A percentile compares a stretch with the other conserved stretches of the same genome.
phyloP scores from a whole-genome alignment of 2,329 filamentous ascomycete species.

The Pseudogymnoascus pannorum region DNA sequence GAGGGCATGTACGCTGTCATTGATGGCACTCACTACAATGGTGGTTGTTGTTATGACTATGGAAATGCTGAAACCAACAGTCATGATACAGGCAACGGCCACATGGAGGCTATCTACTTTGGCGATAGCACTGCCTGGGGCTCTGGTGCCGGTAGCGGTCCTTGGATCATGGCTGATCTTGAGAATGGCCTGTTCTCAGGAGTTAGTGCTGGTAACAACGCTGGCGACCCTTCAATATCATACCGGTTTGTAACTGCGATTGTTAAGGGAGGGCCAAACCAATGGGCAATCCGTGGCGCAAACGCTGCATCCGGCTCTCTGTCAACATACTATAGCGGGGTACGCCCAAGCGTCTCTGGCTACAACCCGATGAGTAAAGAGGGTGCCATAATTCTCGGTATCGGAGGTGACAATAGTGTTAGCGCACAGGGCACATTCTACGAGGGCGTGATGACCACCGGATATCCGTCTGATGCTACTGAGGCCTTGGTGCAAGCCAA shows the following conservation, averaged over 20 bases:
- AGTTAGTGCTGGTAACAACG: conserved; percentile 37
- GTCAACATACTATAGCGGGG: conserved; percentile 52
- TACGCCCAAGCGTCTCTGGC: conserved; percentile 42
- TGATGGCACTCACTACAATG: conserved; percentile 54
- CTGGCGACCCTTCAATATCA: conserved; percentile 44
- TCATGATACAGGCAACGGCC: conserved; percentile 50
- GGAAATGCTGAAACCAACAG: conserved; percentile 49
- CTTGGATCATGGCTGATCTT: conserved; percentile 63
- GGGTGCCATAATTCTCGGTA: conserved; percentile 57
- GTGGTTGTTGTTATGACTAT: conserved; percentile 50
- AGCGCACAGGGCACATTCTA: conserved; percentile 54
- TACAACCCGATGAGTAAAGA: conserved; percentile 58
- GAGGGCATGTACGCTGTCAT: conserved; percentile 56
- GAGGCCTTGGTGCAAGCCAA: conserved; percentile 51
- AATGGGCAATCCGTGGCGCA: conserved; percentile 53
- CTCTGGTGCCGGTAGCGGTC: conserved; percentile 48
- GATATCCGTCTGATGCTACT: conserved; percentile 50
- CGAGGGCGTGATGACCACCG: conserved; percentile 54
- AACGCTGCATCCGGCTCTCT: conserved; percentile 47
- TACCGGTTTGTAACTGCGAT: conserved; percentile 49
- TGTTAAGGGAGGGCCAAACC: conserved; percentile 48
- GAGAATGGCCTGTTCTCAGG: conserved; percentile 62
- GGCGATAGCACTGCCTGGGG: conserved; percentile 50
- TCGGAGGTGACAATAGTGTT: conserved; percentile 56
- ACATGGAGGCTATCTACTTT: conserved; percentile 65